Evolutionary conservation across 176 grass and related monocot genomes (phyloP), one percentile per base, ranked within the genome.

Genomic region (Alloteropsis semialata): DNA sequence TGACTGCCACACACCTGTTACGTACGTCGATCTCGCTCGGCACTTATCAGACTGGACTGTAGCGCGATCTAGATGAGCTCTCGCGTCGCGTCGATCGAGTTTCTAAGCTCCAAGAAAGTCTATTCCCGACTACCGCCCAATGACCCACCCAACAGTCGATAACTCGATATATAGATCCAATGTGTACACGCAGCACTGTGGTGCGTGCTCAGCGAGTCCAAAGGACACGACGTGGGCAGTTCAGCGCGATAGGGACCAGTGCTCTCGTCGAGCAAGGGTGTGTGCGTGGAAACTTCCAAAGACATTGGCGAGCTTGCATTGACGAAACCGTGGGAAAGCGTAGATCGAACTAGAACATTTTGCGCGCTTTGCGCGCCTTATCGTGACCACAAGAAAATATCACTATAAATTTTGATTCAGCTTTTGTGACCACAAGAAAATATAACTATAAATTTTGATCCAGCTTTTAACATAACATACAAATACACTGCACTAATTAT

Each of bases 221-320:
- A 36, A 8, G 3, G 51, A 34, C 14, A 42, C 12, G 79, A 70
- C 8, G 3, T 50, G 51, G 62, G 4, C 32, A 18, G 56, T 42
- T 59, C 62, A 48, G 37, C 65, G 66, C 22, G 75, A 79, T 3
- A 49, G 62, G 61, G 62, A 84, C 73, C 45, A 43, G 11, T 67
- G 60, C 55, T 84, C 5, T 32, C 24, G 59, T 53, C 42, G 18
- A 8, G 57, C 57, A 39, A 38, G 15, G 19, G 50, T 45, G n/a
- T 19, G 6, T 16, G 28, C 12, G 37, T 10, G 60, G 60, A 45
- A 77, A 33, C 12, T 17, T 56, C 61, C 46, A 57, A 74, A 32
- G 41, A 17, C 16, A 25, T 37, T 60, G 54, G n/a, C 39, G 32
- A 37, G 45, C 28, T 46, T 41, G 53, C 53, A 56, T 56, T 56